phyloP scores from a whole-genome alignment of 2,329 filamentous ascomycete genomes.

The Colletotrichum limetticola region DNA sequence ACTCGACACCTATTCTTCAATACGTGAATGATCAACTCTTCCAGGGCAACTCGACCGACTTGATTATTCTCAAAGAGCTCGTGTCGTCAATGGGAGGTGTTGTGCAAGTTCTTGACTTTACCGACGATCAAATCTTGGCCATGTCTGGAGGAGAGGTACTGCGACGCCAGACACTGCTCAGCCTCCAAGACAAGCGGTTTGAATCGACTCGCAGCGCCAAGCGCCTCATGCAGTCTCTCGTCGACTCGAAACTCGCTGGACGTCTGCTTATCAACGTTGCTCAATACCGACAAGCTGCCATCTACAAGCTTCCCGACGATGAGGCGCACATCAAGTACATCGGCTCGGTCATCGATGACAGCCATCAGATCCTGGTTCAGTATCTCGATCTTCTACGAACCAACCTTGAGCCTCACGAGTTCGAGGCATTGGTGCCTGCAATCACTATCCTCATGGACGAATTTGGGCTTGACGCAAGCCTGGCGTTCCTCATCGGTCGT shows the following conservation, averaged over 20 bases:
- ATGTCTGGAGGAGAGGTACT: slow-evolving; percentile 88
- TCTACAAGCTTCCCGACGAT: slow-evolving; percentile 77
- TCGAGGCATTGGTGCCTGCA: slow-evolving; percentile 81
- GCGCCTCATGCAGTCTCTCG: slow-evolving; percentile 82
- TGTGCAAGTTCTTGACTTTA: slow-evolving; percentile 86
- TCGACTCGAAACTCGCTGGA: slow-evolving; percentile 80
- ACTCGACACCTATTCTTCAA: slow-evolving; percentile 85
- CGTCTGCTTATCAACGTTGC: slow-evolving; percentile 90
- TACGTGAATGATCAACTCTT: slow-evolving; percentile 89
- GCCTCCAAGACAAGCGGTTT: slow-evolving; percentile 84
- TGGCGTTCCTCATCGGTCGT: slow-evolving; percentile 88
- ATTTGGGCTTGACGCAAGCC: slow-evolving; percentile 80
- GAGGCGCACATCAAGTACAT: slow-evolving; percentile 89
- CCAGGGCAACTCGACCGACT: slow-evolving; percentile 85
- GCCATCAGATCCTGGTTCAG: slow-evolving; percentile 85
- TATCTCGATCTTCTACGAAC: slow-evolving; percentile 90
- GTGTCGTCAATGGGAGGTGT: slow-evolving; percentile 95
- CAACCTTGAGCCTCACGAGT: slow-evolving; percentile 80
- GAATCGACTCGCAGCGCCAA: slow-evolving; percentile 79
- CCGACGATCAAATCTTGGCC: slow-evolving; percentile 85
- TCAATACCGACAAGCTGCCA: slow-evolving; percentile 88
- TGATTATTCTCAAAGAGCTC: slow-evolving; percentile 91
- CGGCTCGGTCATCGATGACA: slow-evolving; percentile 88
- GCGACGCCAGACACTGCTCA: slow-evolving; percentile 81
- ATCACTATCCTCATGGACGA: slow-evolving; percentile 79